A percentile compares a stretch with the other conserved stretches of the same genome.
Conservation (phyloP, 2,329 filamentous ascomycete genomes). For the Claviceps capensis region DNA sequence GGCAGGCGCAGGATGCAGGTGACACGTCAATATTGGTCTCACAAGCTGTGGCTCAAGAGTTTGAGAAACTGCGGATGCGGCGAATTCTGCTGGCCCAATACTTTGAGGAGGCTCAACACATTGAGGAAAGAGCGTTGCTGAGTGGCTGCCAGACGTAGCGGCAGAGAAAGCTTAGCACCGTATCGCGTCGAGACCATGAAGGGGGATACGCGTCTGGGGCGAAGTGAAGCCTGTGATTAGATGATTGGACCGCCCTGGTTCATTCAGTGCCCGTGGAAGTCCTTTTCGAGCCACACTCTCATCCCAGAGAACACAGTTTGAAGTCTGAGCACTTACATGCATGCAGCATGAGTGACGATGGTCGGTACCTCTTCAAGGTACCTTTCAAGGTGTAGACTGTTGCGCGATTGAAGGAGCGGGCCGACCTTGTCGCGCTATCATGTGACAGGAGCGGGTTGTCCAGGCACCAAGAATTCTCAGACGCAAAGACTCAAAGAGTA, state of each 20-base stretch:
- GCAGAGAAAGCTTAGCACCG: neutral
- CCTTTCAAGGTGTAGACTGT: neutral
- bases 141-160: neutral
- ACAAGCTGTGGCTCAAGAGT: neutral
- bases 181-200: neutral
- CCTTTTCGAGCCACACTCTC: neutral
- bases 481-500: too few species aligned
- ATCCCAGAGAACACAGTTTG: neutral
- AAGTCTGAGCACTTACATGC: neutral
- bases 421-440: slow-evolving; percentile 2
- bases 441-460: neutral
- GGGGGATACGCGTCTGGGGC: neutral
- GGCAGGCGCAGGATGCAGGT: neutral
- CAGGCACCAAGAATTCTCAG: too few species aligned
- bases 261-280: neutral
- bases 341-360: neutral
- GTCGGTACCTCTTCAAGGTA: neutral
- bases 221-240: neutral
- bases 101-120: neutral
- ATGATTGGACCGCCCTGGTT: neutral
- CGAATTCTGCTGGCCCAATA: neutral
- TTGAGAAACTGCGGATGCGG: neutral
- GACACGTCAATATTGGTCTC: neutral
- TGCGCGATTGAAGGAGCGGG: neutral
- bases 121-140: neutral